A percentile compares a stretch with the other conserved stretches of the same genome.
Conservation (phyloP, 192 early-diverging fungal species). For the Coemansia sp. region DNA sequence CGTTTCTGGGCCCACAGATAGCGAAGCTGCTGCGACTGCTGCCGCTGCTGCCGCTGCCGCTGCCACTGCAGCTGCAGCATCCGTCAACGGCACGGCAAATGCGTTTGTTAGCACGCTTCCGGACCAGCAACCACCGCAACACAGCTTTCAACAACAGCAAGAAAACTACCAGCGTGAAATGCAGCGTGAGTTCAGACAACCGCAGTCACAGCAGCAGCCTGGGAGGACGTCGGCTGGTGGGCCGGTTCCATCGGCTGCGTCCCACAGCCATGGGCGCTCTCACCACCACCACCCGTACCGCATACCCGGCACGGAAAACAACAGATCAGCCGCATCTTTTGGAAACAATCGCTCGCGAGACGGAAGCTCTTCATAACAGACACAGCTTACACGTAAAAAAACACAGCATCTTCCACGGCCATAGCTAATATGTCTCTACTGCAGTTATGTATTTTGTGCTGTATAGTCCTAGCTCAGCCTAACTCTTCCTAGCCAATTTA, state of each 20-base stretch:
- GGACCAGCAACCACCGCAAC: slow-evolving; percentile 22
- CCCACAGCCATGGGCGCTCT: slow-evolving; percentile 12
- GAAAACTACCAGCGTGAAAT: slow-evolving; percentile 8
- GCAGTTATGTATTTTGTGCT: background rate
- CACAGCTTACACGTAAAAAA: background rate
- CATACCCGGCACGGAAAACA: slow-evolving; percentile 3
- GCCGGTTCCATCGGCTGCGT: slow-evolving; percentile 15
- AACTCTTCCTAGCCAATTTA: background rate
- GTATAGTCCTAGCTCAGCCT: background rate
- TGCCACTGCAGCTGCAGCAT: slow-evolving; percentile 30
- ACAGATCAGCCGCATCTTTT: background rate
- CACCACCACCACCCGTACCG: slow-evolving; percentile 38
- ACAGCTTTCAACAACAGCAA: slow-evolving; percentile 9
- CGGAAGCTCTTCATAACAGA: background rate
- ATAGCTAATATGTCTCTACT: too few relatives aligned
- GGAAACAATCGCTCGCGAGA: slow-evolving; percentile 10
- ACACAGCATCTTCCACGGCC: too few relatives aligned
- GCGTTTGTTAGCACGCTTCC: slow-evolving; percentile 23
- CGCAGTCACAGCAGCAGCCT: slow-evolving; percentile 11
- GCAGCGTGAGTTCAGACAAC: slow-evolving; percentile 5
- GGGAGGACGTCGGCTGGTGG: slow-evolving; percentile 20
- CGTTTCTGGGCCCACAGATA: slow-evolving; percentile 12
- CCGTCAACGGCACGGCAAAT: slow-evolving; percentile 26
- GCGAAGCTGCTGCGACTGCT: slow-evolving; percentile 24
- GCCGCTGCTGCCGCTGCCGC: slow-evolving; percentile 32